A percentile compares a stretch with the other conserved stretches of the same genome.
Conservation (phyloP, 2,329 filamentous ascomycete species). For the Aureobasidium sp. region DNA sequence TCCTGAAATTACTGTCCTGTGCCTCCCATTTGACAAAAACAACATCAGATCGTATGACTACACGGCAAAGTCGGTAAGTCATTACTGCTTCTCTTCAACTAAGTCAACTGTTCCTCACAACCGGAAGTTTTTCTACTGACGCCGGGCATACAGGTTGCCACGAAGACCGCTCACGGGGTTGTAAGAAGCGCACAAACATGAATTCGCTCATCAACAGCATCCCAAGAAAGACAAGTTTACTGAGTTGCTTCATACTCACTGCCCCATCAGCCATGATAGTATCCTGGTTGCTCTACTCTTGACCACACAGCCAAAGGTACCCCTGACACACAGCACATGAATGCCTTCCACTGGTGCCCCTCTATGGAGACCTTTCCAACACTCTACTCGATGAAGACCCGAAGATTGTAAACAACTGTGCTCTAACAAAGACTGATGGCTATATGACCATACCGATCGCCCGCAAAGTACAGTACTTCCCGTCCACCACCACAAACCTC, state of each 20-base stretch:
- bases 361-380: too few species aligned
- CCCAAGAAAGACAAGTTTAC: not conserved
- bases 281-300: too few species aligned
- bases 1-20: not conserved
- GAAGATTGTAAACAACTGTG: too few species aligned
- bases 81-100: not conserved
- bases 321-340: too few species aligned
- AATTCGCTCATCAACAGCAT: not conserved
- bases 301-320: too few species aligned
- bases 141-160: not conserved
- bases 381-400: too few species aligned
- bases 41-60: not conserved
- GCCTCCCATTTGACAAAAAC: not conserved
- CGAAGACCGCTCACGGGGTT: not conserved
- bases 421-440: too few species aligned
- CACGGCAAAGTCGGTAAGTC: not conserved
- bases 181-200: not conserved
- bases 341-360: too few species aligned
- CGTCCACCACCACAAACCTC: too few species aligned
- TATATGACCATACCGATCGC: too few species aligned
- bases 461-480: too few species aligned
- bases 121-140: not conserved
- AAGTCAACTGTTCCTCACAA: not conserved
- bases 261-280: too few species aligned
- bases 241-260: not conserved